Evolutionary conservation across 306 rosid genomes (phyloP).

Genomic region (Sophora flavescens): DNA sequence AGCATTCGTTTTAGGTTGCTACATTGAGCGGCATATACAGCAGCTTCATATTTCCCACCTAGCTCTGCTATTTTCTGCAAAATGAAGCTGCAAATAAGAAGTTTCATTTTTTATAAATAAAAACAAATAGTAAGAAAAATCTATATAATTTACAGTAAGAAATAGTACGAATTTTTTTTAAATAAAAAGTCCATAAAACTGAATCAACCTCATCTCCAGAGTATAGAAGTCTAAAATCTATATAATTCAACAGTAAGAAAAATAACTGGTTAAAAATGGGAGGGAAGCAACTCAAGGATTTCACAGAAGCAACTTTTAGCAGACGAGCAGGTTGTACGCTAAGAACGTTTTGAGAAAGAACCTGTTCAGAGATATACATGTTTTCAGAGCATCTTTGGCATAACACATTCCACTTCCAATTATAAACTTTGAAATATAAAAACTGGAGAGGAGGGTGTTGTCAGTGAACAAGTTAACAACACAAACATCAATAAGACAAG

Average conservation of each 20-base stretch:
- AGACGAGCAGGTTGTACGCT: background rate
- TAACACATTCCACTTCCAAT: constrained; percentile 20
- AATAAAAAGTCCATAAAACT: background rate
- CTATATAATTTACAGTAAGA: too few species aligned
- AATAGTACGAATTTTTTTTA: too few species aligned
- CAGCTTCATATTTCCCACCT: constrained; percentile 98
- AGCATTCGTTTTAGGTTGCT: constrained; percentile 90
- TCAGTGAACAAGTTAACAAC: constrained; percentile 36
- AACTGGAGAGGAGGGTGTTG: constrained; percentile 20
- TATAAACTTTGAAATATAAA: constrained; percentile 1
- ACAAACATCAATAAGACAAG: constrained; percentile 31
- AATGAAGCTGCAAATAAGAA: constrained; percentile 40
- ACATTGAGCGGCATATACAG: constrained; percentile 88
- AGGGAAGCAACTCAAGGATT: constrained; percentile 7
- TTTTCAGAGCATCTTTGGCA: constrained; percentile 33
- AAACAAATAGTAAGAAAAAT: too few species aligned
- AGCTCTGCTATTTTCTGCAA: constrained; percentile 89
- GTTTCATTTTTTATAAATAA: constrained; percentile 21
- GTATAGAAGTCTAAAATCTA: constrained; percentile 23
- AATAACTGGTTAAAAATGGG: background rate
- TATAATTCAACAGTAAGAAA: background rate
- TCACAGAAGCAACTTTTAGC: background rate
- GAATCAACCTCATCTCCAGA: constrained; percentile 3
- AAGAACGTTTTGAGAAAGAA: constrained; percentile 30
- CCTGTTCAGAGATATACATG: constrained; percentile 12